A percentile compares a stretch with the other conserved stretches of the same genome.
phyloP scores from a whole-genome alignment of 2,329 filamentous ascomycete species.

The Aureobasidium sp. region DNA sequence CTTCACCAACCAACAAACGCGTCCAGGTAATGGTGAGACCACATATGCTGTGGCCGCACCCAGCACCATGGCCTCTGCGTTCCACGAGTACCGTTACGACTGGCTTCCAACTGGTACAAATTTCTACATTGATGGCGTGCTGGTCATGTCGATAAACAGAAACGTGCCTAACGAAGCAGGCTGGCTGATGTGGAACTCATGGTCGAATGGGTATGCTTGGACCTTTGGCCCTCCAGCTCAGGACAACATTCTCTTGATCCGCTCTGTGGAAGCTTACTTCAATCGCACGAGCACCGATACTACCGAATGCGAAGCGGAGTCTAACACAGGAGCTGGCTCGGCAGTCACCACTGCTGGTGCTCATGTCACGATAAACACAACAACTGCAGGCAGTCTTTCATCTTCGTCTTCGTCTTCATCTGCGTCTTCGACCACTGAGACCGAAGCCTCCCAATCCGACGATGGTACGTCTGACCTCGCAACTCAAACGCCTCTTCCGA shows the following conservation, averaged over 20 bases:
- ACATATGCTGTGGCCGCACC: slow-evolving; percentile 56
- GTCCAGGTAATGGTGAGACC: slow-evolving; percentile 46
- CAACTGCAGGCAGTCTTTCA: background rate
- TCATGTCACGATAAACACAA: background rate
- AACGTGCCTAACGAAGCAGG: slow-evolving; percentile 48
- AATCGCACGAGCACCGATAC: slow-evolving; percentile 35
- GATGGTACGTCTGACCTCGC: background rate
- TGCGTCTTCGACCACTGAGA: background rate
- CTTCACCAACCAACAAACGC: slow-evolving; percentile 55
- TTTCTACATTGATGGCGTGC: slow-evolving; percentile 59
- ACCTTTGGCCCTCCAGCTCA: slow-evolving; percentile 57
- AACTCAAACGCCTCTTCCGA: background rate
- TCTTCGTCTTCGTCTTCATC: background rate
- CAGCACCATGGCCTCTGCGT: slow-evolving; percentile 53
- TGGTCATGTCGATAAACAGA: slow-evolving; percentile 45
- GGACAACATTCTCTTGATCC: slow-evolving; percentile 56
- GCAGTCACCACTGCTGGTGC: background rate
- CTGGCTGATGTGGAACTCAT: slow-evolving; percentile 53
- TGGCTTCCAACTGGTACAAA: slow-evolving; percentile 53
- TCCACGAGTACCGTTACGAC: slow-evolving; percentile 77
- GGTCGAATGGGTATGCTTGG: slow-evolving; percentile 61
- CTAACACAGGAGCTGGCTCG: background rate
- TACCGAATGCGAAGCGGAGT: background rate
- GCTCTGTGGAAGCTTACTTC: slow-evolving; percentile 71
- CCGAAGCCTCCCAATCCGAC: background rate